Conservation (phyloP, 1,284 basidiomycete genomes). For the Anthracocystis panici-leucophaei region DNA sequence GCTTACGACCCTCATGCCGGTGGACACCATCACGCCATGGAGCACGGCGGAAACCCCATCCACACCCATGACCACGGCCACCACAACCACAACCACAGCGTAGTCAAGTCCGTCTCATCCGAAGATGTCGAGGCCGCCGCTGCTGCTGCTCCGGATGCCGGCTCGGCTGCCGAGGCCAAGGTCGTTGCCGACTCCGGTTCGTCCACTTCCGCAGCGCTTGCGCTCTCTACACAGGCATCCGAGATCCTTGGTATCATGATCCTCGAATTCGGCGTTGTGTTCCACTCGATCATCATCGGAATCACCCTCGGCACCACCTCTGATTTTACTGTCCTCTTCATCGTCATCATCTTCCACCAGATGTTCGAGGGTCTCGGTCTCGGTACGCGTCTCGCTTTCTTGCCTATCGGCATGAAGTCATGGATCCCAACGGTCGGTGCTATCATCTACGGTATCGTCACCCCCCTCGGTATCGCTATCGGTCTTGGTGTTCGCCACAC, state of each 20-base stretch:
- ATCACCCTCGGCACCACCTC: slow-evolving; percentile 88
- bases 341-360: slow-evolving; percentile 81
- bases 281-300: slow-evolving; percentile 88
- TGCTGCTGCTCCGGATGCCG: neutral
- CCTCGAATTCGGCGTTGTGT: slow-evolving; percentile 88
- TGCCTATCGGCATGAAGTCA: slow-evolving; percentile 42
- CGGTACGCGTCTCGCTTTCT: slow-evolving; percentile 61
- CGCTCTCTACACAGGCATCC: slow-evolving; percentile 70
- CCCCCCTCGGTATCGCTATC: slow-evolving; percentile 68
- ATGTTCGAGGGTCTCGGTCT: slow-evolving; percentile 69
- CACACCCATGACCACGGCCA: neutral
- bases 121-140: slow-evolving; percentile 27
- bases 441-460: slow-evolving; percentile 63
- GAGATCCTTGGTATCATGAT: slow-evolving; percentile 88
- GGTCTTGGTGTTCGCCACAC: slow-evolving; percentile 64
- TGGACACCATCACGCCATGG: slow-evolving; percentile 64
- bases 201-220: neutral
- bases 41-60: slow-evolving; percentile 43
- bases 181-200: slow-evolving; percentile 22
- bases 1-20: slow-evolving; percentile 66
- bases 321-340: slow-evolving; percentile 83
- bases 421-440: slow-evolving; percentile 52
- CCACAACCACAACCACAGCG: slow-evolving; percentile 2
- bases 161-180: slow-evolving; percentile 28
- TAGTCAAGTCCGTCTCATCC: slow-evolving; percentile 8